Conservation (phyloP, 179 eudicot species). For the Heliamphora pulchella region DNA sequence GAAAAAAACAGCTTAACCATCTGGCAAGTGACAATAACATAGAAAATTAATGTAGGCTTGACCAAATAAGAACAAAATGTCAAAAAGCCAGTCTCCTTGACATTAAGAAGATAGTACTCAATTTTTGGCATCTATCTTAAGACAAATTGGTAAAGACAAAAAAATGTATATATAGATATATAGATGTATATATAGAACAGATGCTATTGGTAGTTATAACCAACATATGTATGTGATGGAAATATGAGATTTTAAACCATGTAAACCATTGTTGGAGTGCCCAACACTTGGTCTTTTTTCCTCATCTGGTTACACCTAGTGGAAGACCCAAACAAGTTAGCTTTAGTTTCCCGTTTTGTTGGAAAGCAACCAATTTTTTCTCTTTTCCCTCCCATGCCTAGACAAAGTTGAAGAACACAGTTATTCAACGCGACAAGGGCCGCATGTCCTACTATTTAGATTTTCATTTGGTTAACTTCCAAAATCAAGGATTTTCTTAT, state of each 20-base stretch:
- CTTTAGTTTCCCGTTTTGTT: too few relatives aligned
- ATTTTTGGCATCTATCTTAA: not conserved
- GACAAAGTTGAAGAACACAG: too few relatives aligned
- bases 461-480: too few relatives aligned
- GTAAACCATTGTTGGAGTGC: too few relatives aligned
- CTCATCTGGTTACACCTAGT: too few relatives aligned
- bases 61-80: not conserved
- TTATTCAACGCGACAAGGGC: too few relatives aligned
- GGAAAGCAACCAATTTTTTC: too few relatives aligned
- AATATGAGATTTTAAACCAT: not conserved
- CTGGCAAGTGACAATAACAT: not conserved
- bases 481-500: too few relatives aligned
- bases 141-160: not conserved
- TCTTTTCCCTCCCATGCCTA: too few relatives aligned
- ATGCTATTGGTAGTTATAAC: not conserved
- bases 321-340: too few relatives aligned
- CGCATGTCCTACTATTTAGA: too few relatives aligned
- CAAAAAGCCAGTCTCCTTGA: not conserved
- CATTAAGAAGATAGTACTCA: not conserved
- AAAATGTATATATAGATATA: not conserved
- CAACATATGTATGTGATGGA: not conserved
- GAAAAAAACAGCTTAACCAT: not conserved
- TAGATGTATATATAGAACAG: not conserved
- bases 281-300: too few relatives aligned
- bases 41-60: not conserved